Conservation (phyloP, 345 rosid species). For the Aethionema arabicum region DNA sequence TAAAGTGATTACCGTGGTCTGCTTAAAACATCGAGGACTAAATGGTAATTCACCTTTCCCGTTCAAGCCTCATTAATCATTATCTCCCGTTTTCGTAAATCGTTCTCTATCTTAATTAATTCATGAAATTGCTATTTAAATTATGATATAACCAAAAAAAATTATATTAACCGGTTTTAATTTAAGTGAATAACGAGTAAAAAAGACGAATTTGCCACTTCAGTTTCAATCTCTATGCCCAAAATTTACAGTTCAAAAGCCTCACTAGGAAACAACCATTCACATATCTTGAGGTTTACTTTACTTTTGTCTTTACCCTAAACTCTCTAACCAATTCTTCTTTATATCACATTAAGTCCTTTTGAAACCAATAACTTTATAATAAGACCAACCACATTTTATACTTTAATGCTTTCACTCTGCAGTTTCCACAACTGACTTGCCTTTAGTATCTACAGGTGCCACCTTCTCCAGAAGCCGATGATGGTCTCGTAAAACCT, state of each 20-base stretch:
- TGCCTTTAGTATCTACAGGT: constrained; percentile 31
- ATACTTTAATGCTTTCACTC: constrained; percentile 19
- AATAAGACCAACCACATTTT: constrained; percentile 1
- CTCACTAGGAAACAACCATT: constrained; percentile 5
- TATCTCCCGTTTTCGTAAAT: too few species aligned
- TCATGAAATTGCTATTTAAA: too few species aligned
- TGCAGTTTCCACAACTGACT: constrained; percentile 23
- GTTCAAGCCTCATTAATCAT: too few species aligned
- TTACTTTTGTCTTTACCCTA: neutral
- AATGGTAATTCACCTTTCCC: too few species aligned
- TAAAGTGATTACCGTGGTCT: neutral
- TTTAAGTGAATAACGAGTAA: neutral
- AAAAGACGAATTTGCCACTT: neutral
- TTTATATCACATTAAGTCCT: neutral
- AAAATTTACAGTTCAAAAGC: constrained; percentile 19
- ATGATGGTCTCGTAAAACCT: constrained; percentile 30
- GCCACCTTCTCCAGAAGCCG: constrained; percentile 15
- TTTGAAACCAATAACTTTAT: neutral
- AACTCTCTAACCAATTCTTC: neutral
- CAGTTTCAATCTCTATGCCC: constrained; percentile 2
- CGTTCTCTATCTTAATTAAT: too few species aligned
- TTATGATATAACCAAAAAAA: too few species aligned
- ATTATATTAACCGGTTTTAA: too few species aligned
- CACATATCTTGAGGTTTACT: constrained; percentile 13
- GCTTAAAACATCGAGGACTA: too few species aligned